Base-by-base conservation (phyloP, 1,139 yeast genomes). In the Arxiozyma heterogenica region DNA sequence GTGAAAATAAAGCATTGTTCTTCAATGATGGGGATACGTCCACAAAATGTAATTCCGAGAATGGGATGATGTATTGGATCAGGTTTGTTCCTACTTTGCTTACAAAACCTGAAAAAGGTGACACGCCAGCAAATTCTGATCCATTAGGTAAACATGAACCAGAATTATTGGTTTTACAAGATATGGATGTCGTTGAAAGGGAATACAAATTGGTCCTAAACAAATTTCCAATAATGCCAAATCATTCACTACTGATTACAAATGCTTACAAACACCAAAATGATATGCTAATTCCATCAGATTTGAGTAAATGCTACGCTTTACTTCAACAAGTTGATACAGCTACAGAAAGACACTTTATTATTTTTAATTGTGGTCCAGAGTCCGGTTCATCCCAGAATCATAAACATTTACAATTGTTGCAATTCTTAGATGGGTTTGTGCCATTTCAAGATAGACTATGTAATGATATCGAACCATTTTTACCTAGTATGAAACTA, bases 381-480 rank as follows among this genome's bases (percentile, higher is more conserved):
- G 77, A 82, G 62, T 83, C 95, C 58, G 98, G 98, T 1, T 96
- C 96, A 8, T 88, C 96, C 0, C 94, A 89, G 63, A 86, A 89
- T 51, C 98, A 93, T 71, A 89, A 88, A 64, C 98, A 93, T 71
- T 71, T 91, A 57, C 98, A 93, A 69, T 84, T 91, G 68, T 44
- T 91, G 78, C 77, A 81, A 38, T 72, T 86, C 47, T 94, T 96
- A 1, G 68, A 70, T 11, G 70, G 75, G 39, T 83, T 82, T 64
- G 68, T 67, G 0, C 79, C 87, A 4, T 84, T 78, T 66, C 86
- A 90, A 41, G 86, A 83, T 52, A 62, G 64, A 11, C 67, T 86
- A 44, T 75, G 81, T 21, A 65, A 68, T 9, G 68, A 71, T 3
- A 71, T 75, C 8, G 75, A 73, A 11, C 74, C 79, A 44, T 80